A percentile compares a stretch with the other conserved stretches of the same genome.
These are phyloP conservation scores for Coniochaeta sp. DNA, from an alignment of 2,329 filamentous ascomycete genomes.

Conservation along the genomic window DNA sequence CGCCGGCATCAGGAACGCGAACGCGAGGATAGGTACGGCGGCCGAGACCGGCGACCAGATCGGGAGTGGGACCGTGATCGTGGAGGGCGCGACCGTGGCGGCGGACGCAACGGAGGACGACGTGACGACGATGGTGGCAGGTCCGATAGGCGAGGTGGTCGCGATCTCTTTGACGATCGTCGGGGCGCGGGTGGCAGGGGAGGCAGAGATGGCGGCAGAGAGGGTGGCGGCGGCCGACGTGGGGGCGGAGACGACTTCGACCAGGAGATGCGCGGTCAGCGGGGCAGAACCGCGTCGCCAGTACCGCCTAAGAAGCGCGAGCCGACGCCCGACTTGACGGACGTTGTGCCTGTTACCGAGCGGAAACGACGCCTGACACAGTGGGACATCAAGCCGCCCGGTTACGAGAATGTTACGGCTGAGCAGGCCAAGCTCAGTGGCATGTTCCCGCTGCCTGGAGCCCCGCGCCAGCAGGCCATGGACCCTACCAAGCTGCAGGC, in stretches of 20 bases:
- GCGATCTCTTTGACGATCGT: conserved; percentile 57
- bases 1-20: conserved; percentile 89
- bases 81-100: conserved; percentile 34
- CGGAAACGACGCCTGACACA: conserved; percentile 91
- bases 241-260: conserved; percentile 29
- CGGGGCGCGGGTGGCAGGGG: conserved; percentile 62
- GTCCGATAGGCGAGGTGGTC: conserved; percentile 32
- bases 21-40: conserved; percentile 82
- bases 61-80: conserved; percentile 72
- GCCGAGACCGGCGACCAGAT: conserved; percentile 40
- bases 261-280: conserved; percentile 34
- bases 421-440: conserved; percentile 98
- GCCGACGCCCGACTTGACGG: conserved; percentile 89
- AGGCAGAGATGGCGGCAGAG: conserved; percentile 34
- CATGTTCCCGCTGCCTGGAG: conserved; percentile 97
- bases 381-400: conserved; percentile 98
- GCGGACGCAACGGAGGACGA: conserved; percentile 57
- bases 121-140: conserved; percentile 55
- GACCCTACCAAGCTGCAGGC: conserved; percentile 90
- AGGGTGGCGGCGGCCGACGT: conserved; percentile 47
- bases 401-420: conserved; percentile 96
- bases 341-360: conserved; percentile 73
- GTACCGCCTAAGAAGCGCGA: conserved; percentile 79
- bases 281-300: conserved; percentile 70
- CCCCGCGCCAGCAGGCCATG: conserved; percentile 90